Evolutionary conservation across 257 asterid species (phyloP), one percentile per base, ranked within the genome.

Genomic region (Fraxinus quadrangulata): DNA sequence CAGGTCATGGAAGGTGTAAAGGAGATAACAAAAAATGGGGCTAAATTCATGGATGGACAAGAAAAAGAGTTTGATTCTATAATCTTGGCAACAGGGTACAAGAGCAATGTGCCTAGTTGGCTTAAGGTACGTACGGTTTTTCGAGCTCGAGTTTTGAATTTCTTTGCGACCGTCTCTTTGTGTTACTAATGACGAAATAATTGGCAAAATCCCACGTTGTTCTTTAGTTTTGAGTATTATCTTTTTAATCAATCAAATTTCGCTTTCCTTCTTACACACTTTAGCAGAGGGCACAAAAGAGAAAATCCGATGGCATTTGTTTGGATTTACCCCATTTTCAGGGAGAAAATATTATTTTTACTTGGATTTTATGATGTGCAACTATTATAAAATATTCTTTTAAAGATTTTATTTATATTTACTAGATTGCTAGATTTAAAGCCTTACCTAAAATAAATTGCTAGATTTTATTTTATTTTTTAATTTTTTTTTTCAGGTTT

Each of bases 41-140:
- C 99, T 19, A 92, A 80, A 68, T 96, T 93, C 81, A 47, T 88
- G 3, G 92, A 93, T 74, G 98, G 98, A 8, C 90, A 92, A 81
- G 99, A 92, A 78, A 82, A 75, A 21, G 96, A 85, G 71, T 96
- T 89, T 78, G 99, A 96, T 82, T 80, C 97, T 2, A 88, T 96
- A 71, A 92, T 96, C 34, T 73, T 96, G 3, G 99, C 99, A 73
- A 93, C 99, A 10, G 99, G 99, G 45, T 96, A 96, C 86, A 93
- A 88, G 87, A 93, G 99, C 88, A 96, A 92, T 75, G 99, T 96
- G 23, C 98, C 98, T 5, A 71, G 56, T 72, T 96, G 99, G 99
- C 96, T 96, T 59, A 88, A 93, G 98, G 99, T 93, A 86, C 0
- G 11, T 54, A 54, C 26, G 65, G 1, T 54, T 7, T 7, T n/a